Evolutionary conservation across 331 rosid species (phyloP), one percentile per base, ranked within the genome.

Genomic region (Cucumis variabilis): DNA sequence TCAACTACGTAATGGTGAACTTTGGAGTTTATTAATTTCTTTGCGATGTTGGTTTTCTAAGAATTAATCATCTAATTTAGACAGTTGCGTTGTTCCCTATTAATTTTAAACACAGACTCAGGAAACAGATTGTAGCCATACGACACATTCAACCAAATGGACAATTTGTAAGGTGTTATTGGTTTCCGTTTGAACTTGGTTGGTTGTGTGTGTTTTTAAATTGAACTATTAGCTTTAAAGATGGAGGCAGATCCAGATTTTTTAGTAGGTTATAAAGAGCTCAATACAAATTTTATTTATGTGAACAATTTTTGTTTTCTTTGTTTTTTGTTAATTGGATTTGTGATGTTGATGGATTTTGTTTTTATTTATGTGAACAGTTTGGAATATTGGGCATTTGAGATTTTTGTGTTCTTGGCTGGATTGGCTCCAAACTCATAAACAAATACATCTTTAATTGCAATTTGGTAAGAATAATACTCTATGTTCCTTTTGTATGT

Each of bases 351-450:
- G 76, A 70, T 75, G 28, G 3, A 1, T 7, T 73, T 21, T 46
- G 11, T 44, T 12, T n/a, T 19, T 28, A 9, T 37, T 55, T 10
- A 16, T 58, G 50, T 81, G 50, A 81, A 55, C 51, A 96, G 98
- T 91, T 92, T 96, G 92, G 98, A 96, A 93, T 94, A 92, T 69
- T 94, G 96, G 99, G 99, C 96, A 63, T 95, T 95, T 37, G 99
- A 97, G 91, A 90, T 94, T 90, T 79, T 95, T 87, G 98, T 95
- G 85, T 85, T 97, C 88, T 91, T 97, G 87, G 96, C 98, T 20
- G 99, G 98, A 88, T 77, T 95, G 50, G 67, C 93, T 91, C 93
- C 96, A 66, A 90, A 94, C 70, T 83, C 99, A 2, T 89, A 93
- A 88, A 85, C 86, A 85, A 92, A 92, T 67, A 97, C 98, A 71